Evolutionary conservation across 805 yeast species (phyloP).

Genomic region (Yamadazyma takamatsuzukensis): DNA sequence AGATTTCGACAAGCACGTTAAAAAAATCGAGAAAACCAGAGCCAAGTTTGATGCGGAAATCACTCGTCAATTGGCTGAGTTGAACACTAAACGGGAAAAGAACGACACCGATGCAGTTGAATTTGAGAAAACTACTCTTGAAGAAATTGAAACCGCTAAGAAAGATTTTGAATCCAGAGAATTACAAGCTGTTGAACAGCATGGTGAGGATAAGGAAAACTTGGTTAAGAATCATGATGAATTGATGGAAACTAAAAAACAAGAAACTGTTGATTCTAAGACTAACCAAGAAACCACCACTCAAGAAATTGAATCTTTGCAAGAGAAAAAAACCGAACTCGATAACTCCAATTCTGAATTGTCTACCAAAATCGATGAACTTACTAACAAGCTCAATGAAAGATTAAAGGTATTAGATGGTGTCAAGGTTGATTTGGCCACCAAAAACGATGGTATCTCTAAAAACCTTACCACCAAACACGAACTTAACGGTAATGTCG

Average conservation of each 20-base stretch:
- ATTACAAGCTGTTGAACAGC: slow-evolving; percentile 43
- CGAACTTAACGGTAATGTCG: slow-evolving; percentile 37
- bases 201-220: slow-evolving; percentile 41
- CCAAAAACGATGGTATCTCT: slow-evolving; percentile 25
- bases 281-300: slow-evolving; percentile 40
- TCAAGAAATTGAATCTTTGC: slow-evolving; percentile 41
- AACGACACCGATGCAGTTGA: slow-evolving; percentile 31
- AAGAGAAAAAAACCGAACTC: slow-evolving; percentile 39
- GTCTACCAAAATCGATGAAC: slow-evolving; percentile 36
- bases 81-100: slow-evolving; percentile 19
- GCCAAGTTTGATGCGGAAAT: slow-evolving; percentile 41
- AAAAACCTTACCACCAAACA: slow-evolving; percentile 34
- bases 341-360: slow-evolving; percentile 38
- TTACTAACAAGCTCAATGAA: slow-evolving; percentile 40
- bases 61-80: slow-evolving; percentile 23
- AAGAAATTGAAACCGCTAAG: slow-evolving; percentile 43
- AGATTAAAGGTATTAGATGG: slow-evolving; percentile 29
- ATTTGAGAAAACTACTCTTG: slow-evolving; percentile 39
- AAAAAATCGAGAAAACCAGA: slow-evolving; percentile 36
- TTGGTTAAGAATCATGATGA: slow-evolving; percentile 41
- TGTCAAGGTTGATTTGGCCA: slow-evolving; percentile 28
- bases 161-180: slow-evolving; percentile 46
- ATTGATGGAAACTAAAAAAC: slow-evolving; percentile 42
- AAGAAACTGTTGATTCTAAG: slow-evolving; percentile 41
- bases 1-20: slow-evolving; percentile 34